phyloP scores from a whole-genome alignment of 371 early-diverging fungal species.

The Rhizopus microsporus region DNA sequence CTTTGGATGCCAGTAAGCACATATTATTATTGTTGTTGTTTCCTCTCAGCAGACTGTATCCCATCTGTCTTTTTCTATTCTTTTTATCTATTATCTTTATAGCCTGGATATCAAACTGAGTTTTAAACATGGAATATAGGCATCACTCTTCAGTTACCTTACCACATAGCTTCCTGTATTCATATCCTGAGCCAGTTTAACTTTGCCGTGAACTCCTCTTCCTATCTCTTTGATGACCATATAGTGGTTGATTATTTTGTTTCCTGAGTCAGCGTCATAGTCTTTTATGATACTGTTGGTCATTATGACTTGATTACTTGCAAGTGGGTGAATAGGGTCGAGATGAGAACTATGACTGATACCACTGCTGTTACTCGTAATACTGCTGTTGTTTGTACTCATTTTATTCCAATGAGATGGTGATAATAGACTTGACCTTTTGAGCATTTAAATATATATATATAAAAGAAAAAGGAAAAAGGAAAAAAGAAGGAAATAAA shows the following conservation, averaged over 20 bases:
- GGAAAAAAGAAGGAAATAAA: slow-evolving; percentile 12
- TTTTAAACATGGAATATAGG: neutral
- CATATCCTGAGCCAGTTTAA: slow-evolving; percentile 83
- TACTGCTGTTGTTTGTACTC: neutral
- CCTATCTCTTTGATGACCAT: slow-evolving; percentile 91
- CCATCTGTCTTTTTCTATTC: slow-evolving; percentile 66
- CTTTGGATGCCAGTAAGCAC: slow-evolving; percentile 18
- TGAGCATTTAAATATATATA: slow-evolving; percentile 1
- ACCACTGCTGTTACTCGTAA: neutral
- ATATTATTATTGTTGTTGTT: slow-evolving; percentile 30
- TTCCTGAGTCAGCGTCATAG: slow-evolving; percentile 82
- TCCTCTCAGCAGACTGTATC: slow-evolving; percentile 45
- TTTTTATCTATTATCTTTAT: slow-evolving; percentile 72
- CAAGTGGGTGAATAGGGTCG: neutral
- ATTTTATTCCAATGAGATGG: neutral
- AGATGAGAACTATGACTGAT: neutral
- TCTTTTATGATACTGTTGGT: slow-evolving; percentile 69
- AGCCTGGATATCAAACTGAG: neutral
- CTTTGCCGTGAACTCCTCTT: slow-evolving; percentile 95
- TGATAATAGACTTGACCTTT: neutral
- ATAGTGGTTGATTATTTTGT: slow-evolving; percentile 93
- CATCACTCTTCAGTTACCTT: slow-evolving; percentile 5
- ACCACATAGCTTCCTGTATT: slow-evolving; percentile 78
- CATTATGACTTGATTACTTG: slow-evolving; percentile 17
- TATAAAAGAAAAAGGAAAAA: slow-evolving; percentile 7